Conservation (phyloP, 495 filamentous ascomycete genomes). For the Diplogelasinospora grovesii region DNA sequence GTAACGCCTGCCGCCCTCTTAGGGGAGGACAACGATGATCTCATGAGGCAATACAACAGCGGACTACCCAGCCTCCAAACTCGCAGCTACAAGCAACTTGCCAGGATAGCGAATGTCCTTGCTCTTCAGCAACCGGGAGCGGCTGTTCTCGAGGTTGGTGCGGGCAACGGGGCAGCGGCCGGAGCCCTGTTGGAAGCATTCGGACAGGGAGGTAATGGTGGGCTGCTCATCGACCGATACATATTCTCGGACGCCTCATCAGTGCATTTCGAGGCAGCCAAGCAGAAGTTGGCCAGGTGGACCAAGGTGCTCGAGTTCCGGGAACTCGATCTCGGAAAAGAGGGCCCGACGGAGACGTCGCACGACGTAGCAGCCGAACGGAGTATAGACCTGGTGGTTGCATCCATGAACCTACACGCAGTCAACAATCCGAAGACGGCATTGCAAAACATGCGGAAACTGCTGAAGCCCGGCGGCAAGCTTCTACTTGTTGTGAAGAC, state of each 20-base stretch:
- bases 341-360: conserved; percentile 33
- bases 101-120: conserved; percentile 19
- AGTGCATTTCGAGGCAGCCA: conserved; percentile 42
- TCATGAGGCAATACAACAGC: conserved; percentile 33
- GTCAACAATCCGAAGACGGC: conserved; percentile 27
- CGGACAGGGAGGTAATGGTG: conserved; percentile 9
- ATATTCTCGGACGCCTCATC: conserved; percentile 45
- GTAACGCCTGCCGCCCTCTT: conserved; percentile 17
- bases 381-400: conserved; percentile 48
- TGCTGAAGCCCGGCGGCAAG: conserved; percentile 36
- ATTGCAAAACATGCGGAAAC: conserved; percentile 22
- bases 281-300: conserved; percentile 32
- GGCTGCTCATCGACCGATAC: conserved; percentile 19
- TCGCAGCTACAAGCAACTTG: conserved; percentile 18
- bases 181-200: conserved; percentile 31
- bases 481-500: conserved; percentile 33
- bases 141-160: conserved; percentile 41
- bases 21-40: too few species aligned
- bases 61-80: conserved; percentile 23
- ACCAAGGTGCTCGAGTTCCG: conserved; percentile 35
- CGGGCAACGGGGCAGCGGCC: conserved; percentile 45
- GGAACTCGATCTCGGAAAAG: conserved; percentile 41
- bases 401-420: conserved; percentile 41
- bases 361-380: conserved; percentile 40
- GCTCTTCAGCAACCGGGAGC: conserved; percentile 34